These are phyloP conservation scores for Adansonia grandidieri DNA, from an alignment of 441 rosid genomes.

Conservation along the genomic window DNA sequence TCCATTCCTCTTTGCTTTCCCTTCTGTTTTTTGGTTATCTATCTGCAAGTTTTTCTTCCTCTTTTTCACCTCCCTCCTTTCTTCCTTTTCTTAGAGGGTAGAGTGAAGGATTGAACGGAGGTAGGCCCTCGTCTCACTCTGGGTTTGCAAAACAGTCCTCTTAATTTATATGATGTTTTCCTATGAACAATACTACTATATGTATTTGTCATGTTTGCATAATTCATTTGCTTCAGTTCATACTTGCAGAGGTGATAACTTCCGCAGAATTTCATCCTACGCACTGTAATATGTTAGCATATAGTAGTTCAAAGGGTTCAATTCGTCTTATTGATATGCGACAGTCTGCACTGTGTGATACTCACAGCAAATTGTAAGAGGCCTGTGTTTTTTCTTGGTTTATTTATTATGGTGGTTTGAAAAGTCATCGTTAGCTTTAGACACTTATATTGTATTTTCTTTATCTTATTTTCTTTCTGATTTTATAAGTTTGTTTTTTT, in stretches of 20 bases:
- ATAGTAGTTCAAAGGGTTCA: constrained; percentile 95
- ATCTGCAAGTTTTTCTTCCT: neutral
- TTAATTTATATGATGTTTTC: neutral
- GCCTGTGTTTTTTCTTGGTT: neutral
- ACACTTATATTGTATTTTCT: constrained; percentile 16
- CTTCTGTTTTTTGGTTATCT: neutral
- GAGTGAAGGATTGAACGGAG: neutral
- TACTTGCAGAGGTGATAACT: constrained; percentile 88
- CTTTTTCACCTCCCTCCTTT: neutral
- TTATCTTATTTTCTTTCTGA: constrained; percentile 16
- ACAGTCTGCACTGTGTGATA: constrained; percentile 34
- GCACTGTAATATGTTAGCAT: constrained; percentile 84
- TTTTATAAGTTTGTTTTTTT: constrained; percentile 13
- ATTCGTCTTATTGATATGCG: constrained; percentile 92
- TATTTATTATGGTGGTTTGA: neutral
- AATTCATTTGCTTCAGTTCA: constrained; percentile 40
- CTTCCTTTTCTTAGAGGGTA: neutral
- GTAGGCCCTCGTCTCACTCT: neutral
- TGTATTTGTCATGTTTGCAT: neutral
- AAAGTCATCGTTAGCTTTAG: neutral
- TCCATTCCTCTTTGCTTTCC: neutral
- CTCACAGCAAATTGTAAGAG: constrained; percentile 48
- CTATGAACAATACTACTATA: neutral
- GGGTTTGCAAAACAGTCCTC: neutral
- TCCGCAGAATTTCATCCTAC: constrained; percentile 96